phyloP scores from a whole-genome alignment of 1,139 yeast species.

The Taphrina populina region DNA sequence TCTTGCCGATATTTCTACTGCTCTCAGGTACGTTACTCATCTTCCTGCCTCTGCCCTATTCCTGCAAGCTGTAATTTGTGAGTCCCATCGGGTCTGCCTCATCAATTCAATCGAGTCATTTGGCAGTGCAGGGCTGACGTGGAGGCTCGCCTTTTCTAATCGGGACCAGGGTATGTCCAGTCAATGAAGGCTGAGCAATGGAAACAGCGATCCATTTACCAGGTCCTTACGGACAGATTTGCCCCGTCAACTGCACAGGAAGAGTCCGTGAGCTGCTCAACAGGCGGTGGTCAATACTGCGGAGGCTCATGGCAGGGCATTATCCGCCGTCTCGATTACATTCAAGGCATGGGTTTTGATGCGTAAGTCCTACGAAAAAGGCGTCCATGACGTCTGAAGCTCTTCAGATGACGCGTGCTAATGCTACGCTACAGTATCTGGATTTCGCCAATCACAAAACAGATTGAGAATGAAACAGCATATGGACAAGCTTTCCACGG shows the following conservation, averaged over 20 bases:
- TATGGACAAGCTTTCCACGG: conserved; percentile 37
- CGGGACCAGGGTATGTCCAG: conserved; percentile 21
- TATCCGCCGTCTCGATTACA: conserved; percentile 35
- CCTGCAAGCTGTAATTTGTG: too few species aligned
- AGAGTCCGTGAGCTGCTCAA: conserved; percentile 17
- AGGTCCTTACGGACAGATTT: conserved; percentile 32
- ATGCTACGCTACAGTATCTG: conserved; percentile 34
- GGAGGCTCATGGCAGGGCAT: conserved; percentile 39
- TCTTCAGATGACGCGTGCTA: too few species aligned
- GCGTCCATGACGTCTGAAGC: neutral
- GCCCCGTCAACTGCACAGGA: conserved; percentile 18
- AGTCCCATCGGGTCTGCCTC: too few species aligned
- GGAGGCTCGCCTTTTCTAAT: neutral
- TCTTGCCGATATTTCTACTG: conserved; percentile 3
- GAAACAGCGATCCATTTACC: conserved; percentile 36
- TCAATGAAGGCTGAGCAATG: conserved; percentile 35
- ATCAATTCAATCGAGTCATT: too few species aligned
- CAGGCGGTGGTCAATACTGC: conserved; percentile 26
- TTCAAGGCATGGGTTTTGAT: conserved; percentile 37
- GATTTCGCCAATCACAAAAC: conserved; percentile 36
- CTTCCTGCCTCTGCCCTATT: too few species aligned
- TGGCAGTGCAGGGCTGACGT: too few species aligned
- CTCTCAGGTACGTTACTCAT: conserved; percentile 12
- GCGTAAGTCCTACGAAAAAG: conserved; percentile 14
- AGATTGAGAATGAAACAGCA: conserved; percentile 33